Evolutionary conservation across 108 stramenopile species (phyloP), one percentile per base, ranked within the genome.

Genomic region (Parmales sp.): DNA sequence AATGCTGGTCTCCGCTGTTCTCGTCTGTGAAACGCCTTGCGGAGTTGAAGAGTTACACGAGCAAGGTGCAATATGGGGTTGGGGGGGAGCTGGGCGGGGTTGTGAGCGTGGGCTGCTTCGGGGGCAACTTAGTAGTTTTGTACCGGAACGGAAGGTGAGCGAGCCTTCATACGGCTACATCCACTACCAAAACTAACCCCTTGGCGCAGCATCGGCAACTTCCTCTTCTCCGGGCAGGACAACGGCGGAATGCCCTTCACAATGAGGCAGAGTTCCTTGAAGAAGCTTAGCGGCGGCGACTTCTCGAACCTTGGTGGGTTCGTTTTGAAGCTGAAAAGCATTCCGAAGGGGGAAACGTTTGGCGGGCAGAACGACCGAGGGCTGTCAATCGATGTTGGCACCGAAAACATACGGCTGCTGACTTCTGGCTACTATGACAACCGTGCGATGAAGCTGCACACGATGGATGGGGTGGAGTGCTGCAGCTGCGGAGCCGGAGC

Each of bases 401-500:
- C 64, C 74, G 26, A 69, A 72, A 7, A 78, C 74, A 19, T 72
- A 77, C 39, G 72, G 37, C 51, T 90, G 38, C 48, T 88, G 50
- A 86, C 84, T 71, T 86, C 82, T 70, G 86, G 85, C 9, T 88
- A 87, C 65, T 85, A 81, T 72, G 88, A 91, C 67, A 68, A 88
- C n/a, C n/a, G n/a, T 41, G 66, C 77, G 37, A 51, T 91, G 23
- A 87, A 83, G 67, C 74, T 85, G n/a, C 86, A 88, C 71, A 75
- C 84, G 8, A 51, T 84, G 11, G 90, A 87, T 41, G 43, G 13
- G 16, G 63, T 74, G 3, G 51, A 78, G 0, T 75, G 81, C 38
- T 60, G 85, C 18, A 75, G 81, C 11, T 38, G 69, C 39, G 78
- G 73, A 39, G 69, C 81, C n/a, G 72, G 60, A 31, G 90, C 87